phyloP scores from a whole-genome alignment of 2,329 filamentous ascomycete species.

The Diaporthe caulivora region DNA sequence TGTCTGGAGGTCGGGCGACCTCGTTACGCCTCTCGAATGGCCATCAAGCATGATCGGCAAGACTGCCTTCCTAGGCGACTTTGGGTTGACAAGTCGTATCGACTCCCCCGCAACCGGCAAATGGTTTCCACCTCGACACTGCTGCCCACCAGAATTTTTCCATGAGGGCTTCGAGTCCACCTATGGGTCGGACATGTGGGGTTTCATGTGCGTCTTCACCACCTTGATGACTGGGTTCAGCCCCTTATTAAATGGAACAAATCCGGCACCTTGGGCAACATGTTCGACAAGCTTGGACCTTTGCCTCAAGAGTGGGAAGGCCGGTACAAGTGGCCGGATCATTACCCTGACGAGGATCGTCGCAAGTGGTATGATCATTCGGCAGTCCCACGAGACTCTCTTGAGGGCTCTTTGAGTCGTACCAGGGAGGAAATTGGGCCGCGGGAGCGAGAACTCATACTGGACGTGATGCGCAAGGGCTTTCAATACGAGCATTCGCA shows the following conservation, averaged over 20 bases:
- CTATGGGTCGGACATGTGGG: slow-evolving; percentile 21
- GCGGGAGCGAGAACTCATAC: not conserved
- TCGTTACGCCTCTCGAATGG: slow-evolving; percentile 1
- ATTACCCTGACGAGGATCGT: not conserved
- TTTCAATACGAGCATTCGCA: slow-evolving; percentile 5
- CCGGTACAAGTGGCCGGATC: not conserved
- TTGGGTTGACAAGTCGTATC: not conserved
- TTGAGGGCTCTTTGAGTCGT: not conserved
- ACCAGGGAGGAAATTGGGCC: not conserved
- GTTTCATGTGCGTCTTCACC: slow-evolving; percentile 12
- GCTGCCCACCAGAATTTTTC: slow-evolving; percentile 10
- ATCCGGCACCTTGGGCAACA: not conserved
- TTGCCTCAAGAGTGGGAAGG: slow-evolving; percentile 16
- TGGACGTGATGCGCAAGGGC: slow-evolving; percentile 13
- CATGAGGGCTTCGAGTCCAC: slow-evolving; percentile 10
- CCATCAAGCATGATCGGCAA: not conserved
- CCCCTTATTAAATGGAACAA: not conserved
- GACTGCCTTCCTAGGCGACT: slow-evolving; percentile 10
- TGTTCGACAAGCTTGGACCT: not conserved
- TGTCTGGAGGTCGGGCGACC: not conserved
- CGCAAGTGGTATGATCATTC: not conserved
- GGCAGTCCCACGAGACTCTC: not conserved
- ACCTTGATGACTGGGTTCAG: not conserved
- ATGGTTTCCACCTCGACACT: not conserved
- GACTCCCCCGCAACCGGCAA: not conserved